Percentiles rank a stretch among this genome's conserved stretches.
Conservation (phyloP, 305 asterid genomes). For the Nicotiana rustica region DNA sequence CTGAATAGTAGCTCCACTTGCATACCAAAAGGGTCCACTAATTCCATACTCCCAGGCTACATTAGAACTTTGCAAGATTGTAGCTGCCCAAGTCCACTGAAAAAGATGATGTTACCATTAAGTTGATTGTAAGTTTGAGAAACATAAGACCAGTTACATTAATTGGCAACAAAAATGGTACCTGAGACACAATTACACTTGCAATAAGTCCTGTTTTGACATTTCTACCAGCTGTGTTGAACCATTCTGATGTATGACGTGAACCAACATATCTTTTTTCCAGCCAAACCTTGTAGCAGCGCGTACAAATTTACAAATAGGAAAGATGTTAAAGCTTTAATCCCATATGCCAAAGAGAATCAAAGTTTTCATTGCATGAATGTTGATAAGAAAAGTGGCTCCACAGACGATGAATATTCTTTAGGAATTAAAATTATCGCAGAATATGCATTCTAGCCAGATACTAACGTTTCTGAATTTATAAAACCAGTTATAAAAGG, state of each 20-base stretch:
- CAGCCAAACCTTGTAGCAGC: constrained; percentile 75
- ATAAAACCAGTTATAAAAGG: not conserved
- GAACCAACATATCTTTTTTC: constrained; percentile 91
- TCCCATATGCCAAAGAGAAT: not conserved
- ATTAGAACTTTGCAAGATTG: constrained; percentile 93
- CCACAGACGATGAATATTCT: not conserved
- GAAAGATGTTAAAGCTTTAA: not conserved
- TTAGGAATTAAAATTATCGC: not conserved
- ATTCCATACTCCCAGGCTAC: constrained; percentile 95
- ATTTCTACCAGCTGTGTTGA: constrained; percentile 93
- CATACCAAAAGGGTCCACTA: constrained; percentile 98
- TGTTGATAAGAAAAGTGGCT: not conserved
- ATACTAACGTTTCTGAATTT: not conserved
- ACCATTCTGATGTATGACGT: constrained; percentile 91
- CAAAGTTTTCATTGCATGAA: not conserved
- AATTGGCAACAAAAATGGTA: constrained; percentile 34
- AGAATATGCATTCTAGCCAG: not conserved
- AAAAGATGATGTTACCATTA: constrained; percentile 30
- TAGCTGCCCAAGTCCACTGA: constrained; percentile 99
- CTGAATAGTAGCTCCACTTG: constrained; percentile 96
- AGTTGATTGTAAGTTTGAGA: not conserved
- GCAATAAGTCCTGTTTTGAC: constrained; percentile 95
- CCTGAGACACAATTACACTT: constrained; percentile 94
- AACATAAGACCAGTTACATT: not conserved
- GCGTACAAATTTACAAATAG: not conserved